Evolutionary conservation across 805 yeast genomes (phyloP), one percentile per base, ranked within the genome.

Genomic region (Starmera amethionina): DNA sequence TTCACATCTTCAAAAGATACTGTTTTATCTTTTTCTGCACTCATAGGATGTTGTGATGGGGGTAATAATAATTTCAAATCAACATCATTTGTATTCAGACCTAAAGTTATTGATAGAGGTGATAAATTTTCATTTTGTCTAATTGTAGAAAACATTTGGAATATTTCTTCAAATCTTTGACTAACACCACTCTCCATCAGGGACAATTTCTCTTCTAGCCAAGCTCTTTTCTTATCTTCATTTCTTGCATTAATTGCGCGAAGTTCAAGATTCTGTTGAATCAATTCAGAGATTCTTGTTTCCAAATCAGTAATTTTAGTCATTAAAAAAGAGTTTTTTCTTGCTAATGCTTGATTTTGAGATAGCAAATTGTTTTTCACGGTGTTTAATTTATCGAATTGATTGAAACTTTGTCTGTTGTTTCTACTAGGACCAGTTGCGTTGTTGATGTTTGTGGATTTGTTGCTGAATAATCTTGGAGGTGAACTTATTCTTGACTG

Each of bases 291-390:
- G 19, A 78, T 54, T 42, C 65, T 70, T 11, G 59, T 52, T 54
- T 80, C 86, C 54, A 82, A 55, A 27, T 69, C 75, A 4, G 70
- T 56, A 22, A 81, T 62, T 46, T 66, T 73, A 32, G 68, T 54
- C 66, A 71, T 63, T 53, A 80, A 60, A 18, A 65, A 54, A 3
- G 81, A 70, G 52, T 77, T 79, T 38, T 70, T 72, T 45, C 68
- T 73, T 1, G 85, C 85, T 25, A 82, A 57, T n/a, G 72, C 68
- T 40, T 65, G 66, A 56, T 82, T 82, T 50, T 58, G 68, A 37
- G 46, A 53, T 34, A 50, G 51, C 42, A 54, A 56, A 10, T 49
- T 56, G 41, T 45, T 47, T 30, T 47, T 58, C n/a, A 55, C 38
- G 8, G n/a, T 38, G 40, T 12, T 45, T 13, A n/a, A 30, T 36